phyloP scores from a whole-genome alignment of 1,284 basidiomycete species.

The Uromyces viciae-fabae region DNA sequence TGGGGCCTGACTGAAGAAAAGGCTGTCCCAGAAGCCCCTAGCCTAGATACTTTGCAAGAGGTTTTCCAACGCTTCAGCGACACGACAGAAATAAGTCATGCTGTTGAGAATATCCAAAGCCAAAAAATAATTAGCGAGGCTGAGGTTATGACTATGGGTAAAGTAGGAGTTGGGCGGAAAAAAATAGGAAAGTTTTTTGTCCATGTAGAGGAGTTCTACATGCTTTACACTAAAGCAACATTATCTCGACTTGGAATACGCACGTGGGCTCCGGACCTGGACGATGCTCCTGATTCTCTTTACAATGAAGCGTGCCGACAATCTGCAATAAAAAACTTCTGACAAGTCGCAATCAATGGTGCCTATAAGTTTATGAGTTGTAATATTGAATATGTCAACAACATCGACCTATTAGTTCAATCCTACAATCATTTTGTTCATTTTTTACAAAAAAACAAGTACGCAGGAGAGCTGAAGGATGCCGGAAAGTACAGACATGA shows the following conservation, averaged over 20 bases:
- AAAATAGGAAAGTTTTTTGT: not conserved
- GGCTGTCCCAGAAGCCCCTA: not conserved
- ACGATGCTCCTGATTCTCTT: conserved; percentile 1
- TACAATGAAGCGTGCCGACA: conserved; percentile 28
- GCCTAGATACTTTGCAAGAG: not conserved
- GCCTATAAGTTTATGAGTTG: not conserved
- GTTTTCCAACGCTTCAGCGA: not conserved
- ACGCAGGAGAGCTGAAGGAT: not conserved
- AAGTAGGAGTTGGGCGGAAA: not conserved
- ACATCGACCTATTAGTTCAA: not conserved
- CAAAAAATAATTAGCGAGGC: not conserved
- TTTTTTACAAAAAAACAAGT: not conserved
- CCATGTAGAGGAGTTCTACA: conserved; percentile 9
- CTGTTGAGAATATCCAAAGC: not conserved
- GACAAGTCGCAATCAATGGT: not conserved
- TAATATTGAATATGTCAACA: not conserved
- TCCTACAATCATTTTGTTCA: conserved; percentile 16
- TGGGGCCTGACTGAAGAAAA: not conserved
- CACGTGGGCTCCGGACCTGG: conserved; percentile 21
- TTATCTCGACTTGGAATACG: conserved; percentile 18
- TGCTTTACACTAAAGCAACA: conserved; percentile 2
- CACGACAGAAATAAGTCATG: not conserved
- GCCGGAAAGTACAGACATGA: not conserved
- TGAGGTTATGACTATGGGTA: not conserved
- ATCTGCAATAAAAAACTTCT: not conserved